Base-by-base conservation (phyloP, 164 flowering plant genomes). In the Saururus chinensis region DNA sequence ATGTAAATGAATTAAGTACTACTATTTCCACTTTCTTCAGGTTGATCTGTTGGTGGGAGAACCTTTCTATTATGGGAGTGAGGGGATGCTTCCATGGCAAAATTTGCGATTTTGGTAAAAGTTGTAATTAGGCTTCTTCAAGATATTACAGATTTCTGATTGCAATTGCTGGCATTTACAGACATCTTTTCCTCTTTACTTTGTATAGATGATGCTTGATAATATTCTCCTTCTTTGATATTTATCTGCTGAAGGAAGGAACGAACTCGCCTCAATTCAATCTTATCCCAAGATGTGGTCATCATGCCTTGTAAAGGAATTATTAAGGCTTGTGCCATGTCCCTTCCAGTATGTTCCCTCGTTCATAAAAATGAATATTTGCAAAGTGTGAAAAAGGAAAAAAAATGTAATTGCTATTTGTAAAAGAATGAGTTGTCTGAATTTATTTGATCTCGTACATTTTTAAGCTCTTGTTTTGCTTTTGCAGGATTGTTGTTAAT, bases 81-180 rank as follows among this genome's bases (percentile, higher is more conserved):
- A 92, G 11, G 79, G 78, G 54, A 71, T 61, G 75, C 96, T 92
- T 73, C 98, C 98, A 57, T 92, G 98, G 98, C 89, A 86, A 68
- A 84, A 81, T 64, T 75, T 92, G 68, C 88, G 92, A 41, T 89
- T 92, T 71, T 92, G 98, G 98, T 92, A 79, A 68, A 26, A 45
- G 14, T 12, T 45, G 14, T 12, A 12, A 45, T 45, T 2, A 6
- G 2, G 37, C 37, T 30, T 45, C 7, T 45, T 8, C 49, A 45
- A 45, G 49, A 45, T 45, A 12, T 45, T 17, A 45, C 14, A 12
- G 37, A 30, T 2, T 6, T 6, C 6, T 30, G 37, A 30, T 30
- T 30, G 37, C 37, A 30, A 6, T 30, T 30, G 37, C 37, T 30
- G 37, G 37, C 37, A 30, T 30, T 2, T 30, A n/a, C 6, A 30